Evolutionary conservation across 495 filamentous ascomycete species (phyloP), one percentile per base, ranked within the genome.

Genomic region (Penicillium dipodomyicola): DNA sequence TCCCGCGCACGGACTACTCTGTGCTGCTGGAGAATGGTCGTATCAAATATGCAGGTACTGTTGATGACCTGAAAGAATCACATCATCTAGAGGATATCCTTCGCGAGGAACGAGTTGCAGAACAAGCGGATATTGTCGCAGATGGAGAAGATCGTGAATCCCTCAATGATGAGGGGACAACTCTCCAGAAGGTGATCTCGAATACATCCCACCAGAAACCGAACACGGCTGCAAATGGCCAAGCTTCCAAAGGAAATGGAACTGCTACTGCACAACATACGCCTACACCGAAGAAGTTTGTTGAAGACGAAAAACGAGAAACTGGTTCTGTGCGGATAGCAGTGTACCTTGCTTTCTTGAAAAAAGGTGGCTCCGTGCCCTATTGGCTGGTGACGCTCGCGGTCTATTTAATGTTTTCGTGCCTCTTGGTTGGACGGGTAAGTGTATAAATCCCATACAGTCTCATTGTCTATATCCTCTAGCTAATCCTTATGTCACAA

Each of bases 221-320:
- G 73, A 77, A 78, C 14, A 80, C 80, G 47, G 52, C 64, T 27
- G 56, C 50, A 15, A 71, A 73, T 37, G 60, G 64, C 1, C 59
- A 67, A 23, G 71, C 66, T 11, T 61, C 72, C 35, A 48, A 72
- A 5, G 69, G 80, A 33, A 70, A 70, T 32, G 37, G 29, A 17
- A 35, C 17, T 22, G 6, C 11, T 5, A 43, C 41, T 29, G 5
- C 17, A 9, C 27, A 45, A 6, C 32, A 48, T 15, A 30, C 17
- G 79, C n/a, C 62, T 32, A 72, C 47, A 63, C 77, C 84, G 5
- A 89, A 84, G 62, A 82, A 84, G 62, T 93, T 92, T 56, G 80
- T 88, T 40, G 84, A 89, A 60, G 89, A 91, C 2, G 90, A 95
- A 62, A 78, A 73, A 19, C 74, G 84, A 57, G 87, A 90, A 58